phyloP scores from a whole-genome alignment of 768 basidiomycete species.

The Pleurotus cornucopiae region DNA sequence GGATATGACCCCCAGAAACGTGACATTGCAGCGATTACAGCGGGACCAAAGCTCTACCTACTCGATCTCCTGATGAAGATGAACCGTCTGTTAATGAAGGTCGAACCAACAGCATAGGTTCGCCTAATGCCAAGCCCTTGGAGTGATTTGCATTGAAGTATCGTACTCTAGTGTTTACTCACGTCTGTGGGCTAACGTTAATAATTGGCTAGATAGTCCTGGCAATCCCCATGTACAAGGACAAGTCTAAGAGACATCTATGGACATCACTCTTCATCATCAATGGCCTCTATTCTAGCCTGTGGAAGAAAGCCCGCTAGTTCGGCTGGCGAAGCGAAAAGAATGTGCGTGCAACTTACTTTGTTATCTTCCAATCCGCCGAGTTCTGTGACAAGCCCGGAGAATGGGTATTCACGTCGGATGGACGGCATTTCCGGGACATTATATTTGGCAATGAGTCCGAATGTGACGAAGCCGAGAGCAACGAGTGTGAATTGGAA shows the following conservation, averaged over 20 bases:
- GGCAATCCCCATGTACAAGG: too few species aligned
- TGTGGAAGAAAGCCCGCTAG: slow-evolving; percentile 14
- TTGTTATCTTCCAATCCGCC: slow-evolving; percentile 78
- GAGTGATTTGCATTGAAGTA: too few species aligned
- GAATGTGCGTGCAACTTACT: slow-evolving; percentile 36
- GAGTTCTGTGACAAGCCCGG: slow-evolving; percentile 71
- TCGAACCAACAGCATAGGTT: too few species aligned
- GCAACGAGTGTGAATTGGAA: slow-evolving; percentile 62
- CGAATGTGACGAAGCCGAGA: slow-evolving; percentile 61
- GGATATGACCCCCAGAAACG: too few species aligned
- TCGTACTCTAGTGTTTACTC: too few species aligned
- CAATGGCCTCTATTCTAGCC: slow-evolving; percentile 32
- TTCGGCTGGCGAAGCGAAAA: not conserved
- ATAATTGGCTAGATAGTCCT: too few species aligned
- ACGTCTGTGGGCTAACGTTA: too few species aligned
- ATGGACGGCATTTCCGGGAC: slow-evolving; percentile 61
- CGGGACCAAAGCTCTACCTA: too few species aligned
- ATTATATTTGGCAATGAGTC: slow-evolving; percentile 49
- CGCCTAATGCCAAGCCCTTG: too few species aligned
- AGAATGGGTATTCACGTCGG: slow-evolving; percentile 73
- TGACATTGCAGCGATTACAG: too few species aligned
- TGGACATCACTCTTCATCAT: slow-evolving; percentile 24
- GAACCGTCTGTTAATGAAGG: too few species aligned
- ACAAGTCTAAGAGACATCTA: not conserved
- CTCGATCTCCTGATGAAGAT: too few species aligned